Evolutionary conservation across 805 yeast genomes (phyloP).

Genomic region (Sugiyamaella qingdaonensis): DNA sequence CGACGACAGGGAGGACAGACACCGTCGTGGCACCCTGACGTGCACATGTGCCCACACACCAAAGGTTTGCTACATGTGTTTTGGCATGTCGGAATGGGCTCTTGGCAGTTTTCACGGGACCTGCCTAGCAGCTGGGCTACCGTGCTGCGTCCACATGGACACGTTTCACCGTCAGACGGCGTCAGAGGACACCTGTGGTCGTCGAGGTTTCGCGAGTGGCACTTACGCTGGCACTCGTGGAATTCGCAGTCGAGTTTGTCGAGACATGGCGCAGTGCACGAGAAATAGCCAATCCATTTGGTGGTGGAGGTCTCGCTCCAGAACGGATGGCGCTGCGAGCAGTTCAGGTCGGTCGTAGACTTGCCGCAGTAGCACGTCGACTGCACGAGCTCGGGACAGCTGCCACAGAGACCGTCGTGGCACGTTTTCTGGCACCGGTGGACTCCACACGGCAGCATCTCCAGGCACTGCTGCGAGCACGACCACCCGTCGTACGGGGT

Average conservation of each 20-base stretch:
- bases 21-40: slow-evolving; percentile 71
- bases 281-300: slow-evolving; percentile 49
- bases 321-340: slow-evolving; percentile 17
- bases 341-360: slow-evolving; percentile 25
- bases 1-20: slow-evolving; percentile 66
- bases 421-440: slow-evolving; percentile 64
- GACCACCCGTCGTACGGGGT: slow-evolving; percentile 72
- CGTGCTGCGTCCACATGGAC: slow-evolving; percentile 74
- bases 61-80: slow-evolving; percentile 57
- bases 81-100: slow-evolving; percentile 75
- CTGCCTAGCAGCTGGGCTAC: slow-evolving; percentile 38
- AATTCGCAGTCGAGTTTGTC: slow-evolving; percentile 52
- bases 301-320: slow-evolving; percentile 17
- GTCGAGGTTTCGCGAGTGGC: slow-evolving; percentile 49
- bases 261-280: slow-evolving; percentile 45
- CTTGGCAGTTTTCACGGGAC: slow-evolving; percentile 59
- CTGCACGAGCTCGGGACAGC: slow-evolving; percentile 49
- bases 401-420: slow-evolving; percentile 81
- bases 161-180: slow-evolving; percentile 55
- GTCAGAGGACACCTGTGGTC: slow-evolving; percentile 54
- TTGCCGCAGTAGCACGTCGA: slow-evolving; percentile 76
- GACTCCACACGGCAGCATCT: slow-evolving; percentile 62
- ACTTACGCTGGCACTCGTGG: slow-evolving; percentile 47
- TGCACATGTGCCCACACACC: slow-evolving; percentile 70
- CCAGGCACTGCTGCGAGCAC: slow-evolving; percentile 60